Conservation (phyloP, 1,139 yeast genomes). For the Candida frijolesensis region DNA sequence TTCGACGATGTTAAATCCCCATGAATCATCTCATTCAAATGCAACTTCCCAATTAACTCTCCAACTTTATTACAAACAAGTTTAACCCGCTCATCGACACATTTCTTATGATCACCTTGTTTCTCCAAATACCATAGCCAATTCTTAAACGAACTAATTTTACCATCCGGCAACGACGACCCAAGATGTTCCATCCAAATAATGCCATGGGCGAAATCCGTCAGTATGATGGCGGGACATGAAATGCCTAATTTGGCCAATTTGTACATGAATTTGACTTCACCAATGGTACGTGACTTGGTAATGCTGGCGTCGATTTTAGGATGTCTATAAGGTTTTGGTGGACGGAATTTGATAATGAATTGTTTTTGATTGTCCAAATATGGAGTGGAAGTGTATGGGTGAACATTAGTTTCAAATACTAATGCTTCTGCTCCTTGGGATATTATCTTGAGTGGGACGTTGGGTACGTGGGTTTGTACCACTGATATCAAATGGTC, state of each 20-base stretch:
- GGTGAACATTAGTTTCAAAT: conserved; percentile 65
- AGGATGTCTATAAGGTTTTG: conserved; percentile 88
- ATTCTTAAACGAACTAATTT: conserved; percentile 64
- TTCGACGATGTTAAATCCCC: conserved; percentile 96
- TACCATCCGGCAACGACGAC: conserved; percentile 45
- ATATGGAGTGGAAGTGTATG: conserved; percentile 51
- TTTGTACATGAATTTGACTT: conserved; percentile 73
- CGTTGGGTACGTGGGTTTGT: conserved; percentile 42
- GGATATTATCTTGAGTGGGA: conserved; percentile 60
- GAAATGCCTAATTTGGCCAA: conserved; percentile 56
- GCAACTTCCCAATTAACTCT: conserved; percentile 67
- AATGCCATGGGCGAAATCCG: conserved; percentile 77
- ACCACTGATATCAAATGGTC: conserved; percentile 43
- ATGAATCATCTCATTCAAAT: conserved; percentile 78
- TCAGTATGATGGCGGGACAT: conserved; percentile 70
- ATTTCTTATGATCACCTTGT: conserved; percentile 19
- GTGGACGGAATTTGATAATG: conserved; percentile 85
- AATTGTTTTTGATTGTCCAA: conserved; percentile 34
- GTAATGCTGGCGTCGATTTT: conserved; percentile 75
- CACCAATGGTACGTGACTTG: conserved; percentile 80
- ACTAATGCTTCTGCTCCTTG: conserved; percentile 98
- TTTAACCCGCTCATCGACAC: conserved; percentile 41
- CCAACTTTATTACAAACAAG: conserved; percentile 60
- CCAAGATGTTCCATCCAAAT: conserved; percentile 90
- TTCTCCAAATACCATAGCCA: conserved; percentile 67